These are phyloP conservation scores for Entomortierella beljakovae DNA, from an alignment of 192 early-diverging fungal genomes.

Conservation along the genomic window DNA sequence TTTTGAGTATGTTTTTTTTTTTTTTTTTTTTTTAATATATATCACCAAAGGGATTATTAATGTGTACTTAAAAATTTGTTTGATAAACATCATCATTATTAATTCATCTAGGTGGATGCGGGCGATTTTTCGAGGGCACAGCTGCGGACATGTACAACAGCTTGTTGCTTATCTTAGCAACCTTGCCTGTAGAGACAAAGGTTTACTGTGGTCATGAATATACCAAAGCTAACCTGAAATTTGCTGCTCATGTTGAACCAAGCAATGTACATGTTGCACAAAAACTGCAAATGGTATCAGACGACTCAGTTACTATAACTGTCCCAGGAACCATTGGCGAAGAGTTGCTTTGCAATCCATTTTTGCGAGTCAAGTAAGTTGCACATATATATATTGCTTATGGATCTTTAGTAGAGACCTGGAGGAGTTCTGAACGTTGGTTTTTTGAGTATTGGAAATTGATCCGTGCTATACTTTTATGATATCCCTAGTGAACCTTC, in stretches of 20 bases:
- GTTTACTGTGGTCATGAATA: slow-evolving; percentile 98
- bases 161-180: slow-evolving; percentile 73
- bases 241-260: slow-evolving; percentile 84
- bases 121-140: slow-evolving; percentile 94
- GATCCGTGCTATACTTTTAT: not conserved
- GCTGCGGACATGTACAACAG: slow-evolving; percentile 86
- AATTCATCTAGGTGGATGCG: slow-evolving; percentile 72
- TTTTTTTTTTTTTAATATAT: too few relatives aligned
- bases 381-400: not conserved
- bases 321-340: slow-evolving; percentile 94
- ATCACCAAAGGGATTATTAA: not conserved
- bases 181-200: slow-evolving; percentile 81
- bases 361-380: slow-evolving; percentile 81
- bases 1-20: slow-evolving; percentile 64
- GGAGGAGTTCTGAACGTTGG: too few relatives aligned
- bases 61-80: slow-evolving; percentile 5
- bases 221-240: slow-evolving; percentile 77
- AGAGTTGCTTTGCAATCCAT: slow-evolving; percentile 88
- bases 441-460: not conserved
- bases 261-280: slow-evolving; percentile 73
- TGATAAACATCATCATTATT: not conserved
- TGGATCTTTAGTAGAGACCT: not conserved
- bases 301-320: slow-evolving; percentile 62
- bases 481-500: slow-evolving; percentile 49
- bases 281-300: slow-evolving; percentile 73